Evolutionary conservation across 371 early-diverging fungal genomes (phyloP).

Genomic region (Syncephalastrum contaminatum): DNA sequence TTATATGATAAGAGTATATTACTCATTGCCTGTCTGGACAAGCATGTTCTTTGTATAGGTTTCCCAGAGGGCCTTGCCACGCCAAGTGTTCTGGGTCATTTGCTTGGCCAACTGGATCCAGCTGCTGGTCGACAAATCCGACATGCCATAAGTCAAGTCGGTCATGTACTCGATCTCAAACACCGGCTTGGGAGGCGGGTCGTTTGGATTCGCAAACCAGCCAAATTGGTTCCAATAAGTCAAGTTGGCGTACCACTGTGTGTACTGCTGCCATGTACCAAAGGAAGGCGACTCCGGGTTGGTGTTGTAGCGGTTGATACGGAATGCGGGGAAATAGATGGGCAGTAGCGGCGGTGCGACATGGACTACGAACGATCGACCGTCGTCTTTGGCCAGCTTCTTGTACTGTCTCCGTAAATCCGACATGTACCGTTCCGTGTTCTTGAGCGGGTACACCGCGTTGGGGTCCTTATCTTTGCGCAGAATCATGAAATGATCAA

Average conservation of each 20-base stretch:
- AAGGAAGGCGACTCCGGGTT: slow-evolving; percentile 4
- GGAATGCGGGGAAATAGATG: slow-evolving; percentile 64
- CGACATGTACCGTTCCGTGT: slow-evolving; percentile 11
- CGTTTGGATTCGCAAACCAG: slow-evolving; percentile 3
- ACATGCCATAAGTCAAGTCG: slow-evolving; percentile 49
- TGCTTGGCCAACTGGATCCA: slow-evolving; percentile 43
- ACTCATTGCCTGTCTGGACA: slow-evolving; percentile 24
- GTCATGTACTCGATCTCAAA: slow-evolving; percentile 55
- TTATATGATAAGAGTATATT: too few species aligned
- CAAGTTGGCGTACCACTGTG: slow-evolving; percentile 28
- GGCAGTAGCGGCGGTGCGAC: slow-evolving; percentile 71
- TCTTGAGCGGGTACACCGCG: slow-evolving; percentile 1
- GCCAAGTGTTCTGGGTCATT: slow-evolving; percentile 18
- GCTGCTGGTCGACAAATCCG: slow-evolving; percentile 46
- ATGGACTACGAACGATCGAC: slow-evolving; percentile 43
- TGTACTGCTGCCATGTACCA: slow-evolving; percentile 28
- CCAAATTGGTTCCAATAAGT: slow-evolving; percentile 20
- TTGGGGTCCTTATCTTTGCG: background rate
- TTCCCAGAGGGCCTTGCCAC: slow-evolving; percentile 21
- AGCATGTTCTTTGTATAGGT: slow-evolving; percentile 24
- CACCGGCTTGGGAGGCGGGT: slow-evolving; percentile 1
- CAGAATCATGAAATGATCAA: slow-evolving; percentile 57
- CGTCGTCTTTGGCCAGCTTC: slow-evolving; percentile 3
- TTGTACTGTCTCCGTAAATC: slow-evolving; percentile 20
- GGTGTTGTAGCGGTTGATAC: slow-evolving; percentile 56